Base-by-base conservation (phyloP, 306 rosid genomes). In the Cucurbita argyrosperma region DNA sequence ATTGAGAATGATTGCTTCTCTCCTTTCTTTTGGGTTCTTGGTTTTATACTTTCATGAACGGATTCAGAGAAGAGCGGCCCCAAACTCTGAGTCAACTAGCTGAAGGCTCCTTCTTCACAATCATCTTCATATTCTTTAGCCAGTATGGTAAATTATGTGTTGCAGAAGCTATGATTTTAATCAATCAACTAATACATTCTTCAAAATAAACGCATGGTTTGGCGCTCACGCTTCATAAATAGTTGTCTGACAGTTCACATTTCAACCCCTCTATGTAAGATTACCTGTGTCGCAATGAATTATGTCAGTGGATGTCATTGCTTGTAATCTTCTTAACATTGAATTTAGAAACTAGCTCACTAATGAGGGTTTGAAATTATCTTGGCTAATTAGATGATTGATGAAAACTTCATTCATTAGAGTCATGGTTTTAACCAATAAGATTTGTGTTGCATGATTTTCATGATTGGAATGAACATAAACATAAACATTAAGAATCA, bases 1-100 rank as follows among this genome's bases (percentile, higher is more conserved):
- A 83, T 50, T 82, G 80, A 70, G 45, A 77, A 83, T 83, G 77
- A 75, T 80, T 52, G 70, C 73, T 68, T 23, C 56, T 67, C 57
- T 45, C n/a, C 56, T 83, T 78, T 72, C 68, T 38, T 52, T 72
- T 66, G 39, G 23, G 51, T 65, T 61, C 74, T 30, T 64, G 54
- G 39, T 12, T 10, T 30, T 15, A 50, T 6, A 50, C 18, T 14
- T 50, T 50, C 4, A 64, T 19, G 55, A n/a, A 65, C 19, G 59
- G 74, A 14, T 76, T 54, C 78, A 77, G 69, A 57, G 13, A 16
- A 71, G 14, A 66, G 58, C 72, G 80, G 81, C 46, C 81, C 85
- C 74, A 66, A 52, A 69, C 23, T 57, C 47, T 71, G 46, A 79
- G 70, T 70, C 73, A 69, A 70, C 79, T 47, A 67, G 42, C 40